Percentiles rank a stretch among this genome's conserved stretches.
Evolutionary conservation across 1,284 basidiomycete genomes (phyloP).

Genomic region (Dichomitus squalens): DNA sequence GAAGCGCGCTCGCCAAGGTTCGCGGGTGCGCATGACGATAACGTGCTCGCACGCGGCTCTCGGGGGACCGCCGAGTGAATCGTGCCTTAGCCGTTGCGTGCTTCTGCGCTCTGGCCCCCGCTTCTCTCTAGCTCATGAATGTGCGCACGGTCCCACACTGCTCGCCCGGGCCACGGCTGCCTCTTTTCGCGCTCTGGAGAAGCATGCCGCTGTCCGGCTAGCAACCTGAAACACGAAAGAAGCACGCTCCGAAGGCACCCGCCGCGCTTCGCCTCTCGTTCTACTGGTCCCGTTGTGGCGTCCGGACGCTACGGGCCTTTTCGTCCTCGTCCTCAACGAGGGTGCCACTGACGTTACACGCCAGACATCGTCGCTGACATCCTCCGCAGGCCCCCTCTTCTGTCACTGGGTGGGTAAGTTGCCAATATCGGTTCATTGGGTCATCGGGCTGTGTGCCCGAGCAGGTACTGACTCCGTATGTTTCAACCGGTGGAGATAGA

Average conservation of each 20-base stretch:
- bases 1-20: slow-evolving; percentile 8
- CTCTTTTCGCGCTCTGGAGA: slow-evolving; percentile 6
- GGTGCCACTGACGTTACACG: slow-evolving; percentile 19
- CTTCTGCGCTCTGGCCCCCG: slow-evolving; percentile 13
- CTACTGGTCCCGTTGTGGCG: slow-evolving; percentile 25
- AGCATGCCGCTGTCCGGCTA: slow-evolving; percentile 27
- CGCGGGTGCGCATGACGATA: slow-evolving; percentile 13
- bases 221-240: slow-evolving; percentile 27
- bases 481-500: background rate
- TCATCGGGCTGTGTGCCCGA: too few species aligned
- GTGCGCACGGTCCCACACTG: background rate
- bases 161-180: slow-evolving; percentile 13
- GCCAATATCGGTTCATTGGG: background rate
- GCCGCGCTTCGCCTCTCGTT: slow-evolving; percentile 2
- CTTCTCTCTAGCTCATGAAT: slow-evolving; percentile 4
- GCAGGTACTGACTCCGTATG: background rate
- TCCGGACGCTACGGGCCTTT: slow-evolving; percentile 6
- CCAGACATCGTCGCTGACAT: background rate
- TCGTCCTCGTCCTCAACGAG: background rate
- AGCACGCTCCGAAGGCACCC: slow-evolving; percentile 12
- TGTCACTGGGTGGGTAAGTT: background rate
- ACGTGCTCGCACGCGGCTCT: background rate
- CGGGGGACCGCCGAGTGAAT: slow-evolving; percentile 2
- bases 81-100: slow-evolving; percentile 8
- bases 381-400: background rate